A percentile compares a stretch with the other conserved stretches of the same genome.
phyloP scores from a whole-genome alignment of 148 eudicot genomes.

The Arctostaphylos glauca region DNA sequence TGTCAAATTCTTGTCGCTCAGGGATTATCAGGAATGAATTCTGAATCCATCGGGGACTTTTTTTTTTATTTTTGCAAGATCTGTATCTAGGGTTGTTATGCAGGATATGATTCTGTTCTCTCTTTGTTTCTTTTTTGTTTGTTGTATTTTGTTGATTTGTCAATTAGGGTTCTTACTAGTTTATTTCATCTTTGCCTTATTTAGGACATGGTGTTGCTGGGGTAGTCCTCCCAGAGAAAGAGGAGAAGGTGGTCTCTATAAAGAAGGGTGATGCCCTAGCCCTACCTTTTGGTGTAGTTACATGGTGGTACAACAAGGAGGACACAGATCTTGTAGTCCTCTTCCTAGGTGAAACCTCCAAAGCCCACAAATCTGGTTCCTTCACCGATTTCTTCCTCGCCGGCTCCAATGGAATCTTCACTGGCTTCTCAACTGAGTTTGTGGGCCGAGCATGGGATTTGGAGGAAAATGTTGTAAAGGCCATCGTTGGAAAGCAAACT shows the following conservation, averaged over 20 bases:
- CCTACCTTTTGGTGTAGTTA: conserved; percentile 75
- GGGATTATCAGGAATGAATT: not conserved
- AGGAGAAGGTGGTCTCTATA: conserved; percentile 75
- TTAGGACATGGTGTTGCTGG: conserved; percentile 80
- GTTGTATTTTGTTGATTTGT: not conserved
- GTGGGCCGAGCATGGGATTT: conserved; percentile 83
- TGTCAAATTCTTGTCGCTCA: not conserved
- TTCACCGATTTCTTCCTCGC: conserved; percentile 78
- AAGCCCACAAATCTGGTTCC: conserved; percentile 65
- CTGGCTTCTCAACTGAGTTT: conserved; percentile 77
- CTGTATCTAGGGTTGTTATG: not conserved
- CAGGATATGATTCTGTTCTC: not conserved
- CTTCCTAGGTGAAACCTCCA: conserved; percentile 82
- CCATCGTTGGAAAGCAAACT: conserved; percentile 54
- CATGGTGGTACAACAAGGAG: conserved; percentile 89
- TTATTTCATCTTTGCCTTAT: not conserved
- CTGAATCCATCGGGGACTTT: not conserved
- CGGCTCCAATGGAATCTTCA: conserved; percentile 79
- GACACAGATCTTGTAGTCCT: conserved; percentile 67
- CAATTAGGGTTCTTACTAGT: not conserved
- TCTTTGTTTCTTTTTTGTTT: not conserved
- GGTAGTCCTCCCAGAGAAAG: conserved; percentile 81
- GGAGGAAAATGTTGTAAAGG: conserved; percentile 50
- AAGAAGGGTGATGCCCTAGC: conserved; percentile 83
- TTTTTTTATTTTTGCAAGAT: not conserved